phyloP scores from a whole-genome alignment of 352 stramenopile genomes.

The Pythium brachiatum region DNA sequence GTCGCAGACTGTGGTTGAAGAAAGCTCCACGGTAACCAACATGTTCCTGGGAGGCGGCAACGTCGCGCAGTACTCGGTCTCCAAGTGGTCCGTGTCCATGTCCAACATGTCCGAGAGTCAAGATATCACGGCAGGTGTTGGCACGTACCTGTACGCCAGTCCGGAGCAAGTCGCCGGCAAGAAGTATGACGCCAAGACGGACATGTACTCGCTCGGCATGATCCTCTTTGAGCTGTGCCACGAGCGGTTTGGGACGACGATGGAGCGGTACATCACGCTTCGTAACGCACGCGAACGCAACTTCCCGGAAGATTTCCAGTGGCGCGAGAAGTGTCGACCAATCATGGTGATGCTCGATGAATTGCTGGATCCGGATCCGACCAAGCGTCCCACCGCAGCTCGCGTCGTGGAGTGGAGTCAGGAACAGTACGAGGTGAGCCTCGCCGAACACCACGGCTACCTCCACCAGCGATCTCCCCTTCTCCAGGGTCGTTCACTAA shows the following conservation, averaged over 20 bases:
- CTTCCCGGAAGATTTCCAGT: slow-evolving; percentile 52
- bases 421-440: slow-evolving; percentile 62
- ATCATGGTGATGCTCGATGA: slow-evolving; percentile 67
- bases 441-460: slow-evolving; percentile 18
- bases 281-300: slow-evolving; percentile 70
- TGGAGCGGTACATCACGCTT: slow-evolving; percentile 87
- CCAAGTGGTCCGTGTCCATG: slow-evolving; percentile 52
- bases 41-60: slow-evolving; percentile 20
- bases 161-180: slow-evolving; percentile 88
- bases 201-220: slow-evolving; percentile 91
- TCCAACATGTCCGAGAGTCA: slow-evolving; percentile 72
- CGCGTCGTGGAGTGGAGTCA: slow-evolving; percentile 81
- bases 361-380: slow-evolving; percentile 55
- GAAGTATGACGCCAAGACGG: slow-evolving; percentile 91
- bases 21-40: background rate
- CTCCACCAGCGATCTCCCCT: slow-evolving; percentile 23
- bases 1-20: slow-evolving; percentile 3
- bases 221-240: slow-evolving; percentile 91
- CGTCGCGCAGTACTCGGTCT: slow-evolving; percentile 33
- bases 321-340: slow-evolving; percentile 54
- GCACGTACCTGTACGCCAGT: slow-evolving; percentile 89
- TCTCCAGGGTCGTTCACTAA: slow-evolving; percentile 20
- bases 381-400: slow-evolving; percentile 47
- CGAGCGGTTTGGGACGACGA: slow-evolving; percentile 85
- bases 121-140: slow-evolving; percentile 86